Base-by-base conservation (phyloP, 257 asterid species). In the Plantago ovata region DNA sequence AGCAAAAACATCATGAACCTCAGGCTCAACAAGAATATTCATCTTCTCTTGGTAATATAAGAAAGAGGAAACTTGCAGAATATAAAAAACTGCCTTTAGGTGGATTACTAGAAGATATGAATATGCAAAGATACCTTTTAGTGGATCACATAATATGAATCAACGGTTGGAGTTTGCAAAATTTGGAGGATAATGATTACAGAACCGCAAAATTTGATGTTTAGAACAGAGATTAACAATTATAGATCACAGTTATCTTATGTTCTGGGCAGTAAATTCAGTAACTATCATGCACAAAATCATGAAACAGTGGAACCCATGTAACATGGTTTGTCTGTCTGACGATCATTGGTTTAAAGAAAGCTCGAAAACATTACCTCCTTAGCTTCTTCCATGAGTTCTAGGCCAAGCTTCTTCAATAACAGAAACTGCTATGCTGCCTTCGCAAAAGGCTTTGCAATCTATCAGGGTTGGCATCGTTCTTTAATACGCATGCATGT, bases 11-110 rank as follows among this genome's bases (percentile, higher is more conserved):
- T 93, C 95, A 71, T 93, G 99, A 53, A 89, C 89, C 79, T 93
- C 97, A 20, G 99, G 97, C 74, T 93, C 99, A 58, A 93, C 99
- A 59, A 93, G 96, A 67, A 93, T 77, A 71, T 84, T 86, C 97
- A 89, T 89, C 71, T 84, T 76, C 84, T 93, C 97, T 79, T 89
- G 84, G 78, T 89, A 65, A 75, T 89, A 73, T 68, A 93, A 81
- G 87, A 86, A 93, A 71, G 89, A 69, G 58, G 97, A 96, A 70
- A 80, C 95, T 97, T 93, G 86, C 77, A 61, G 28, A 33, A 61
- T 62, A 73, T 56, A 67, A 56, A 18, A 62, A 38, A 73, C 64
- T 47, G 19, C 60, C 51, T 55, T 74, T 47, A 74, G 68, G 61
- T 38, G 50, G 33, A 57, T 32, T 32, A 28, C 36, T 28, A 1